phyloP scores from a whole-genome alignment of 768 basidiomycete genomes.

The Boletus subcaerulescens region DNA sequence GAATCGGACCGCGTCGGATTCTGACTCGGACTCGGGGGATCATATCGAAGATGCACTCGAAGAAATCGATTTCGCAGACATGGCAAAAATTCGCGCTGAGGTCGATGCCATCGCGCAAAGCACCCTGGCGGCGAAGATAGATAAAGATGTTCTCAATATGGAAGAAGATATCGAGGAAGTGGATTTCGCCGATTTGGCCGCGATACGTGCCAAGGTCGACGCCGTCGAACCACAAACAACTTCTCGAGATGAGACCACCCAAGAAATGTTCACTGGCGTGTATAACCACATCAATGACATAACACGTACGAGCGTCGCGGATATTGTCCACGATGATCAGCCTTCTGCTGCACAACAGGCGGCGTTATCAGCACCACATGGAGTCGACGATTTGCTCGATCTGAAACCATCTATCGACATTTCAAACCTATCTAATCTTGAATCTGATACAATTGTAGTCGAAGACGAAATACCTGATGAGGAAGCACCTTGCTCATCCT shows the following conservation, averaged over 20 bases:
- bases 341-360: background rate
- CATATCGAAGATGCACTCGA: slow-evolving; percentile 39
- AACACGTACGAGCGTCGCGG: background rate
- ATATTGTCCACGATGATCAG: slow-evolving; percentile 1
- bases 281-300: slow-evolving; percentile 21
- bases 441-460: background rate
- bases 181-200: slow-evolving; percentile 49
- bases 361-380: background rate
- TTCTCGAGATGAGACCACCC: slow-evolving; percentile 20
- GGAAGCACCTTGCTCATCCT: no score
- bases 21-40: slow-evolving; percentile 31
- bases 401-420: slow-evolving; percentile 7
- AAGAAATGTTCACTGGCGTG: slow-evolving; percentile 40
- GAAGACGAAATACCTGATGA: background rate
- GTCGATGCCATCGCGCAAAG: slow-evolving; percentile 32
- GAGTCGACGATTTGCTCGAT: slow-evolving; percentile 2
- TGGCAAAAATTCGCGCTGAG: slow-evolving; percentile 44
- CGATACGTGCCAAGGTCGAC: slow-evolving; percentile 21
- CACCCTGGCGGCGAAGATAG: background rate
- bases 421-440: slow-evolving; percentile 1
- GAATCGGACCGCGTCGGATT: slow-evolving; percentile 22
- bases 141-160: slow-evolving; percentile 1
- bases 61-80: slow-evolving; percentile 66
- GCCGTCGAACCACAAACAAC: background rate
- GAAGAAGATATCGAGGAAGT: slow-evolving; percentile 45